Evolutionary conservation across 306 rosid species (phyloP), one percentile per base, ranked within the genome.

Genomic region (Crataegus laevigata): DNA sequence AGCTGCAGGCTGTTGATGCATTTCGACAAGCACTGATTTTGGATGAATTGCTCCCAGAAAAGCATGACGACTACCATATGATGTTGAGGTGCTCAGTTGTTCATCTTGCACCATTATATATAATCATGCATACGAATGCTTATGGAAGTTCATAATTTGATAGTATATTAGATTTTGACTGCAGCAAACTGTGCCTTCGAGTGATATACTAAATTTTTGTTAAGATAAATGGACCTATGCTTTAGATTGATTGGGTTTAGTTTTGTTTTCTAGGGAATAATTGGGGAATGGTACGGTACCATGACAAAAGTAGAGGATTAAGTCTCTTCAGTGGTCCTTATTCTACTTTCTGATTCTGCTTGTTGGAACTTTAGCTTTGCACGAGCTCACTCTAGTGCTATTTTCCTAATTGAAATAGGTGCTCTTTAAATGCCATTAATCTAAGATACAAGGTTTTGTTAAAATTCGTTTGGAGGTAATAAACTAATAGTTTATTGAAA

Each of bases 11-110:
- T 59, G 99, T 94, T 58, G 97, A 92, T 79, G 83, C 83, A 9
- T 94, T 94, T 84, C 83, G 96, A 7, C 96, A 89, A 26, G 77
- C 96, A 3, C 80, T 94, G 25, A 42, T 92, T 63, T 66, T 88
- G 84, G 99, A 94, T 22, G 96, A 94, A 62, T 65, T 92, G 82
- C 97, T 94, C 54, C 97, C 97, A 2, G 85, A 80, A 26, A 90
- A 79, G 71, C 90, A 87, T 43, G 97, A 94, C 79, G 97, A 94
- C 79, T 94, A 92, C 83, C 99, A 94, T 74, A 79, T 89, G 85
- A 90, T 94, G 97, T 75, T 94, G 82, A 90, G 99, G 99, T 94
- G 32, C 66, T 62, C 12, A 40, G 45, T 34, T 34, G 59, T 30
- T 75, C 42, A 36, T 11, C 26, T 71, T 76, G 47, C 64, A 71